Evolutionary conservation across 306 rosid species (phyloP), one percentile per base, ranked within the genome.

Genomic region (Lupinus albus): DNA sequence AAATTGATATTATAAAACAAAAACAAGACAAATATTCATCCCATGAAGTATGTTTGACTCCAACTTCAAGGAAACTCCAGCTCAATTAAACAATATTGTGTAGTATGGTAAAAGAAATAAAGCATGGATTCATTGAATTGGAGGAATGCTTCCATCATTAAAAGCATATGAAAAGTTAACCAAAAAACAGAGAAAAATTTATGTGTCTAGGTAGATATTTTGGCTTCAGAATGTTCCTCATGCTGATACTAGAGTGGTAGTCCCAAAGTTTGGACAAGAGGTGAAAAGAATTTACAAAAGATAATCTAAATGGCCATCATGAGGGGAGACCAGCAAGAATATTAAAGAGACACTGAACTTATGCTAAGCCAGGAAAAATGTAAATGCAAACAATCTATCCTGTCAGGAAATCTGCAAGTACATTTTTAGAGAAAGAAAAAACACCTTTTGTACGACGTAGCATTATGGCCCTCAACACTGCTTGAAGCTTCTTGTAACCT

Each of bases 401-500:
- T 62, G 36, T 14, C 16, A 52, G 8, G 12, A 51, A 32, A 71
- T 47, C 33, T 61, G 30, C 30, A 25, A 25, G 30, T 25, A 21
- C 28, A 21, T 21, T 21, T 21, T 25, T 25, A 25, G 30, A 25
- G 58, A 52, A 72, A 28, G 14, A 17, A 49, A 65, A 58, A 50
- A 76, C 62, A 93, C 99, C 99, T 88, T 93, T 93, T 35, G 99
- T 93, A 9, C 99, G 97, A 8, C 99, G 97, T 64, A 93, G 84
- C 99, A 93, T 93, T 83, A 93, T 88, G 76, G 99, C 95, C 82
- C 97, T 93, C 83, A 93, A 71, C 81, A 93, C 97, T 48, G 92
- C 96, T 83, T 93, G 99, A 69, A 93, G 99, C 80, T 93, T 93
- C 85, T 93, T 93, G 79, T 93, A 93, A 41, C 99, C 99, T 33